A percentile compares a stretch with the other conserved stretches of the same genome.
These are phyloP conservation scores for Thielaviopsis musarum DNA, from an alignment of 2,329 filamentous ascomycete genomes.

Conservation along the genomic window DNA sequence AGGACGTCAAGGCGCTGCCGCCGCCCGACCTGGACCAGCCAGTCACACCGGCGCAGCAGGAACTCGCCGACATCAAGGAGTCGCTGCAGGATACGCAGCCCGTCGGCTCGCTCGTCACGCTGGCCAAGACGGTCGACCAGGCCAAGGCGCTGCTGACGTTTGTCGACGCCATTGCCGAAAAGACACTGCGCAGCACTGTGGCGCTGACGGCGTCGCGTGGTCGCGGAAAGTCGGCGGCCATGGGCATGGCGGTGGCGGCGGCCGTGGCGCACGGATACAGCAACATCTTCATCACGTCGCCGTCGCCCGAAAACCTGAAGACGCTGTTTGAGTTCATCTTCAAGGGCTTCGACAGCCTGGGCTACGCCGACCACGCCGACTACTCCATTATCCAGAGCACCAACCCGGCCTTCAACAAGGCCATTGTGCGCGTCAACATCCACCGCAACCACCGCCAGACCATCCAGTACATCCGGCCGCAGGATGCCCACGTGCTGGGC, in stretches of 20 bases:
- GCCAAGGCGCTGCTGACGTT: conserved; percentile 95
- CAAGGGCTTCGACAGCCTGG: conserved; percentile 90
- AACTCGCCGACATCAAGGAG: conserved; percentile 78
- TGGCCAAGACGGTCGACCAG: conserved; percentile 86
- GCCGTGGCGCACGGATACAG: conserved; percentile 93
- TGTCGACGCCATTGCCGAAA: conserved; percentile 89
- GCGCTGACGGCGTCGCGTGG: conserved; percentile 86
- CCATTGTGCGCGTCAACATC: conserved; percentile 91
- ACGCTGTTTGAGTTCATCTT: conserved; percentile 97
- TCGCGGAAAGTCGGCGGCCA: conserved; percentile 87
- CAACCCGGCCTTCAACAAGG: conserved; percentile 97
- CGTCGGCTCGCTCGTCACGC: conserved; percentile 64
- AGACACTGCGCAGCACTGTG: conserved; percentile 85
- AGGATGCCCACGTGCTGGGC: conserved; percentile 86
- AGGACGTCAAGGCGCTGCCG: conserved; percentile 68
- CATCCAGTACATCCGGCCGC: conserved; percentile 94
- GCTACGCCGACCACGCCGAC: conserved; percentile 87
- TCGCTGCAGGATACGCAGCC: conserved; percentile 71
- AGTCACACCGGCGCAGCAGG: conserved; percentile 53
- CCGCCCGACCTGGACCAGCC: conserved; percentile 57
- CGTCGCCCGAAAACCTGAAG: conserved; percentile 95
- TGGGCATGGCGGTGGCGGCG: conserved; percentile 86
- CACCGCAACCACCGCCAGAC: conserved; percentile 91
- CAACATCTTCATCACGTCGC: conserved; percentile 98
- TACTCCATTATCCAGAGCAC: conserved; percentile 98